Evolutionary conservation across 73 alveolate species (phyloP), one percentile per base, ranked within the genome.

Genomic region (Tetrahymena malaccensis): DNA sequence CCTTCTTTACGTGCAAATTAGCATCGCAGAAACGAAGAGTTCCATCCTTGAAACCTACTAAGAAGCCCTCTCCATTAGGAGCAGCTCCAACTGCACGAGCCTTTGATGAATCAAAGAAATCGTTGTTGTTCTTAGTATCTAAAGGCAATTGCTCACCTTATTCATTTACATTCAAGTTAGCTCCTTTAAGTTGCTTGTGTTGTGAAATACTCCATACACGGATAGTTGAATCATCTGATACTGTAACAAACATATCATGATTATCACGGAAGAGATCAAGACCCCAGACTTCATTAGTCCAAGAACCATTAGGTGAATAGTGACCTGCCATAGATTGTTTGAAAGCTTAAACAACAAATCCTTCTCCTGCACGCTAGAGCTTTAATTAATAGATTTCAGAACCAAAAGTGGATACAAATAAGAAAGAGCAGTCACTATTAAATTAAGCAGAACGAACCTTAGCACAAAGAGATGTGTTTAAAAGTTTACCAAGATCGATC

Each of bases 11-110:
- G 55, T 96, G 85, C 96, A 98, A 98, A 85, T 94, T 94, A 85
- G 95, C 94, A 96, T 96, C 97, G 96, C 96, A 97, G 33, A 98
- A 93, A 96, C 97, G 95, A 94, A 97, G 97, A 38, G 97, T 96
- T 16, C 99, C 99, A 93, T 98, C 99, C 94, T 96, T 97, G 96
- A 98, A 98, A 33, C 99, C 99, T 19, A 98, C 97, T 12, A 99
- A 99, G 84, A 97, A 96, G 55, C 96, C 96, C 37, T 96, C 95
- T 16, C 99, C 99, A 85, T 97, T 97, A 33, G 99, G 98, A 6
- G 98, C 93, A 9, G 98, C 96, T 85, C 96, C 99, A 17, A 98
- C 97, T 15, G 98, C 95, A 89, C 98, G 94, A 94, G 98, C 99
- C 35, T 93, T 96, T 34, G 96, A 96, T 38, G 50, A 31, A 94